Conservation (phyloP, 2,329 filamentous ascomycete species). For the Trichoderma gracile region DNA sequence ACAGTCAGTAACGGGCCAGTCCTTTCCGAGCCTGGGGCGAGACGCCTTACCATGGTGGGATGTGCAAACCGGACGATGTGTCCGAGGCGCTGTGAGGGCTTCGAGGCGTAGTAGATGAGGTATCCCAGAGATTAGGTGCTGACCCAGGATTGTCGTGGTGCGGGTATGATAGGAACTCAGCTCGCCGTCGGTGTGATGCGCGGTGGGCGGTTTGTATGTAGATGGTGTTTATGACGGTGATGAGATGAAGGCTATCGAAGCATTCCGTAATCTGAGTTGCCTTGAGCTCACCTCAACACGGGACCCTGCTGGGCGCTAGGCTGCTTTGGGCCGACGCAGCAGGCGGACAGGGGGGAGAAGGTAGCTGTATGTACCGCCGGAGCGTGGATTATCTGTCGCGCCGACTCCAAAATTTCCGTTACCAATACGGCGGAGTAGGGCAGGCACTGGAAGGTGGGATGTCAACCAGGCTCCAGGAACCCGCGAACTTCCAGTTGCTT, state of each 20-base stretch:
- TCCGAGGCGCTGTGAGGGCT: background rate
- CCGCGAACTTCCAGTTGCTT: conserved; percentile 33
- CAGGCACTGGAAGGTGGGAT: conserved; percentile 42
- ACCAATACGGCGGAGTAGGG: conserved; percentile 41
- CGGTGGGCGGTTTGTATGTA: conserved; percentile 22
- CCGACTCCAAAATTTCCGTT: conserved; percentile 46
- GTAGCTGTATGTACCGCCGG: conserved; percentile 36
- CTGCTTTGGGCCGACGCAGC: conserved; percentile 29
- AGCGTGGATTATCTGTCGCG: conserved; percentile 44
- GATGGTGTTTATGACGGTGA: conserved; percentile 31
- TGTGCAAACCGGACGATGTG: conserved; percentile 35
- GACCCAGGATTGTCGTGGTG: background rate
- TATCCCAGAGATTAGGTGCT: background rate
- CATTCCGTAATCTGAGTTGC: conserved; percentile 47
- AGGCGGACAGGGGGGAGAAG: conserved; percentile 22
- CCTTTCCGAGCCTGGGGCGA: background rate
- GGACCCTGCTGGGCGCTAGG: conserved; percentile 31
- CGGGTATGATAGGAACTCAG: background rate
- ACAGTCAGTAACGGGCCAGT: conserved; percentile 31
- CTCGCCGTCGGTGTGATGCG: conserved; percentile 23
- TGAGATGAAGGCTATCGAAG: conserved; percentile 39
- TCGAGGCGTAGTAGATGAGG: background rate
- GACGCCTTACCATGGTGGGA: conserved; percentile 45
- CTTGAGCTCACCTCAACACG: conserved; percentile 41
- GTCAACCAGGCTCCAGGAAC: conserved; percentile 37